Evolutionary conservation across 768 basidiomycete genomes (phyloP), one percentile per base, ranked within the genome.

Genomic region (Boletus patriciae): DNA sequence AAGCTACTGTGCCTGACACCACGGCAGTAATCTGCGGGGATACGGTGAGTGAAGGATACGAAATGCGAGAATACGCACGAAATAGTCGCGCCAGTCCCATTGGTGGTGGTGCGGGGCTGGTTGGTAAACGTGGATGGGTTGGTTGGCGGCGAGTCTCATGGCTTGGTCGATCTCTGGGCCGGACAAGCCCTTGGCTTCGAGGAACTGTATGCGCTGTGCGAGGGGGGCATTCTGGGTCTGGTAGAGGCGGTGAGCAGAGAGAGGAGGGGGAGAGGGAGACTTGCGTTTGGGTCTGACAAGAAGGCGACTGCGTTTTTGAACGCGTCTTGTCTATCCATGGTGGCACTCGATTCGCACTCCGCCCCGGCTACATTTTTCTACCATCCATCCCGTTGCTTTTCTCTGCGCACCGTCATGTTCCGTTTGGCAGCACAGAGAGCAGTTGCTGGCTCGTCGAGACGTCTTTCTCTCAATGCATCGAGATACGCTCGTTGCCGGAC

Each of bases 11-110:
- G 2, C 96, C 94, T 41, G 94, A 94, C 18, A 98, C 78, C 34
- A 98, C 88, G 13, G 89, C 87, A 70, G 95, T 92, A 65, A 99
- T 95, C 95, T 98, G 67, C 8, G 19, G 27, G 34, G 33, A 15
- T 58, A 66, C 72, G 58, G 62, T 62, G 69, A 62, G 49, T 18
- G 21, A 2, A 3, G 13, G 10, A 4, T 0, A 29, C 16, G 34
- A 48, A 16, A 45, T 7, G 40, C 4, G 40, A 12, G n/a, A 5
- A 18, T 13, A 77, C 91, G 67, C 68, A 95, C 94, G 70, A 98
- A 99, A 72, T 96, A 93, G 74, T 99, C 97, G 55, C 95, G 80
- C 97, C 97, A 99, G 71, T 98, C 96, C 83, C 91, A 86, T 10
- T 82, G 84, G 23, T 74, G 66, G 25, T 73, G 73, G 65, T 75